A percentile compares a stretch with the other conserved stretches of the same genome.
Evolutionary conservation across 23 red algal species (phyloP).

Genomic region (Pyropia yezoensis): DNA sequence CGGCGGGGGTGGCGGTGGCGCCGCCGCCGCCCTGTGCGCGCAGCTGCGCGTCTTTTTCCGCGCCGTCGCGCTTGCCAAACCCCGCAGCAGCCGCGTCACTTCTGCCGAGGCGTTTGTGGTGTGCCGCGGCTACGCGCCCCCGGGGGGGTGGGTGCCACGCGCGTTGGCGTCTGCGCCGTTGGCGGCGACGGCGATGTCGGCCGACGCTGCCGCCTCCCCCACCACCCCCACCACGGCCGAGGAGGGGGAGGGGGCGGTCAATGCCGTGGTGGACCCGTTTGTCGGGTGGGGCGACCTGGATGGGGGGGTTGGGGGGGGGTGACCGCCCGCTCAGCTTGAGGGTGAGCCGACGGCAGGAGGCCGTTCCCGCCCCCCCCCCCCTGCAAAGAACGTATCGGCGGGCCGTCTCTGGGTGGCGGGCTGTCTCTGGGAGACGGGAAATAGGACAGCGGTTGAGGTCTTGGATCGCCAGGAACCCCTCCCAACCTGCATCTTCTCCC

Average conservation of each 20-base stretch:
- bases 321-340: too few relatives aligned
- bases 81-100: constrained; percentile 55
- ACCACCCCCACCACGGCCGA: not conserved
- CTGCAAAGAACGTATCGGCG: too few relatives aligned
- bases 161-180: not conserved
- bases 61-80: constrained; percentile 61
- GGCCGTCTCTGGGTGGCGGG: too few relatives aligned
- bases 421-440: too few relatives aligned
- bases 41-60: constrained; percentile 52
- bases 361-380: too few relatives aligned
- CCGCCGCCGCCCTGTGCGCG: constrained; percentile 37
- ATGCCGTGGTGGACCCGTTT: constrained; percentile 22
- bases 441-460: too few relatives aligned
- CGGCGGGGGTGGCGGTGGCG: constrained; percentile 18
- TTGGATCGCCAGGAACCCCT: too few relatives aligned
- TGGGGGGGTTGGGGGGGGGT: not conserved
- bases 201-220: too few relatives aligned
- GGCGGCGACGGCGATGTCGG: not conserved
- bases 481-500: too few relatives aligned
- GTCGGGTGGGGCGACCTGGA: constrained; percentile 35
- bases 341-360: too few relatives aligned
- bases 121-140: constrained; percentile 41
- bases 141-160: constrained; percentile 6
- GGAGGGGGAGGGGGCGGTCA: not conserved
- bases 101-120: constrained; percentile 76